phyloP scores from a whole-genome alignment of 352 stramenopile genomes.

The Thraustochytrium striatum region DNA sequence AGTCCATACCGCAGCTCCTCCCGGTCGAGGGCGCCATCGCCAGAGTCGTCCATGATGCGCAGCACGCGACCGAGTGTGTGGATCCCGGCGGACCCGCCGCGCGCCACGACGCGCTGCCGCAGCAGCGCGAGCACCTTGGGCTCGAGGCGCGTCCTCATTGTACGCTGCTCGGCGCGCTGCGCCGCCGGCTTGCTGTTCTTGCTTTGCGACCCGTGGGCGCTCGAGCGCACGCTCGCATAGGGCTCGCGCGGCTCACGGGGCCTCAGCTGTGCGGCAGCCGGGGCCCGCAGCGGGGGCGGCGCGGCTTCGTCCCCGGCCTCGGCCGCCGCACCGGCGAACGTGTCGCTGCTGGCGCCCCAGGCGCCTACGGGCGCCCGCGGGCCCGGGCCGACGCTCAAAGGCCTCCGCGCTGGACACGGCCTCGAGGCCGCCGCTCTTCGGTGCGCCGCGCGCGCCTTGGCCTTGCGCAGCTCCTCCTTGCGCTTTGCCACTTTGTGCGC shows the following conservation, averaged over 20 bases:
- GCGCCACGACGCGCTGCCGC: slow-evolving; percentile 47
- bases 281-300: background rate
- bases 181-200: too few relatives aligned
- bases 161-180: too few relatives aligned
- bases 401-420: too few relatives aligned
- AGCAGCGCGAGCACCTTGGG: slow-evolving; percentile 28
- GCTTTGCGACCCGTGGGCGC: background rate
- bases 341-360: too few relatives aligned
- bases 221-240: background rate
- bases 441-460: background rate
- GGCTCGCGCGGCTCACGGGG: background rate
- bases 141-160: background rate
- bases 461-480: background rate
- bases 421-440: too few relatives aligned
- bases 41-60: slow-evolving; percentile 58
- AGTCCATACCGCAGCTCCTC: slow-evolving; percentile 58
- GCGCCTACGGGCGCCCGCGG: too few relatives aligned
- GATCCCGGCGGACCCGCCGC: slow-evolving; percentile 54
- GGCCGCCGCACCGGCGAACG: background rate
- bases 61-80: slow-evolving; percentile 52
- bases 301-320: background rate
- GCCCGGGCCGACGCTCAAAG: too few relatives aligned
- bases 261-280: too few relatives aligned
- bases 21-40: slow-evolving; percentile 54
- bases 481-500: background rate